Evolutionary conservation across 495 filamentous ascomycete species (phyloP).

Genomic region (Penicillium mononematosum): DNA sequence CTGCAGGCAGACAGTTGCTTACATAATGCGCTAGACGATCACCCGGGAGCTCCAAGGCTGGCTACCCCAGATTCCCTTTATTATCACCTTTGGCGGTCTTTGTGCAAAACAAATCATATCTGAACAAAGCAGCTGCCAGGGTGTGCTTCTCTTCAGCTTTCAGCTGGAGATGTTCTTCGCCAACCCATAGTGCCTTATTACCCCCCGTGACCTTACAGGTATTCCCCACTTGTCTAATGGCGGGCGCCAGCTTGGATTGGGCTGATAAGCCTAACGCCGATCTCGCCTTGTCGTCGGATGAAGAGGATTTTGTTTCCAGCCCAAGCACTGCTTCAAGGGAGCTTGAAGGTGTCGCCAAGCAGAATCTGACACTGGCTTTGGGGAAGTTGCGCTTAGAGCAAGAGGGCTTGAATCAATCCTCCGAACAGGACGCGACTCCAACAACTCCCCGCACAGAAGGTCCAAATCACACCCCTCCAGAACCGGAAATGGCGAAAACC

Average conservation of each 20-base stretch:
- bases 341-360: conserved; percentile 13
- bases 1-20: neutral
- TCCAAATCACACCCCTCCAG: conserved; percentile 3
- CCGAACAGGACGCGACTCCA: conserved; percentile 13
- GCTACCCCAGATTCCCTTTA: conserved; percentile 2
- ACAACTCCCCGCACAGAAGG: conserved; percentile 10
- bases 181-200: neutral
- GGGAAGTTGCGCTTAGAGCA: conserved; percentile 38
- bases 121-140: neutral
- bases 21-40: neutral
- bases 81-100: neutral
- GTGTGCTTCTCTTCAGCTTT: neutral
- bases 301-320: conserved; percentile 38
- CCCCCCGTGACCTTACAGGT: conserved; percentile 1
- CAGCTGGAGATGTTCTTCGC: conserved; percentile 10
- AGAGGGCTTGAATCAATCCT: conserved; percentile 12
- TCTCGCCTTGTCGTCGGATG: conserved; percentile 32
- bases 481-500: conserved; percentile 17
- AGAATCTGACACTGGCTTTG: conserved; percentile 15
- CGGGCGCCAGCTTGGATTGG: conserved; percentile 21
- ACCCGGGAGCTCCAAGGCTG: neutral
- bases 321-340: conserved; percentile 32
- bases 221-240: conserved; percentile 15
- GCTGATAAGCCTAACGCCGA: conserved; percentile 30
- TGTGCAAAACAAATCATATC: neutral